Evolutionary conservation across 192 early-diverging fungal species (phyloP).

Genomic region (Coemansia sp.): DNA sequence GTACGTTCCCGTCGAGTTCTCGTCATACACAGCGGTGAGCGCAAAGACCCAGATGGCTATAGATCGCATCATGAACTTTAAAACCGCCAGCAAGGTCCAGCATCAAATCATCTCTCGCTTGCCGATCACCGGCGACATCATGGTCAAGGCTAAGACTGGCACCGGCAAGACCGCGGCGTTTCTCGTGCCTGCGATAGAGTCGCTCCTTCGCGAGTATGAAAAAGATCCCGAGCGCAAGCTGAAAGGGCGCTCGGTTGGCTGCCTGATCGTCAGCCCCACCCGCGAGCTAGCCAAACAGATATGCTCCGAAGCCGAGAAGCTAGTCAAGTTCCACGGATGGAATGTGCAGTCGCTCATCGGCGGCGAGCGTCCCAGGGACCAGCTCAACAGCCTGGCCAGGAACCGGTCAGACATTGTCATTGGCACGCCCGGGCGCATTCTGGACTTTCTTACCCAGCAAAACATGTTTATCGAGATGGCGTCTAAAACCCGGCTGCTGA

Average conservation of each 20-base stretch:
- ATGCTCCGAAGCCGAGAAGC: conserved; percentile 71
- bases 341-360: conserved; percentile 78
- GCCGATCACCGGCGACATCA: conserved; percentile 76
- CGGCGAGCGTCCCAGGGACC: conserved; percentile 66
- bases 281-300: conserved; percentile 91
- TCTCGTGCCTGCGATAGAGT: conserved; percentile 84
- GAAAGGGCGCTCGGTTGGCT: conserved; percentile 60
- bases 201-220: conserved; percentile 59
- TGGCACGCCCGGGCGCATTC: conserved; percentile 93
- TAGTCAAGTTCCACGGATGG: conserved; percentile 61
- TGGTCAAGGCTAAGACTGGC: conserved; percentile 97
- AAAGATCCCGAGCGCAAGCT: conserved; percentile 65
- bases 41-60: conserved; percentile 62
- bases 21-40: conserved; percentile 46
- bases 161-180: conserved; percentile 99
- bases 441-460: conserved; percentile 68
- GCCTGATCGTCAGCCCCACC: conserved; percentile 86
- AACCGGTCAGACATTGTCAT: conserved; percentile 84
- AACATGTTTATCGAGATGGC: conserved; percentile 56
- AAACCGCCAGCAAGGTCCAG: conserved; percentile 84
- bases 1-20: conserved; percentile 61
- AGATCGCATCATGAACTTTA: conserved; percentile 69
- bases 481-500: conserved; percentile 61
- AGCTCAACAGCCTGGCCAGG: conserved; percentile 56
- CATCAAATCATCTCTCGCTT: conserved; percentile 73